phyloP scores from a whole-genome alignment of 2,329 filamentous ascomycete species.

The Diaporthe longicolla region DNA sequence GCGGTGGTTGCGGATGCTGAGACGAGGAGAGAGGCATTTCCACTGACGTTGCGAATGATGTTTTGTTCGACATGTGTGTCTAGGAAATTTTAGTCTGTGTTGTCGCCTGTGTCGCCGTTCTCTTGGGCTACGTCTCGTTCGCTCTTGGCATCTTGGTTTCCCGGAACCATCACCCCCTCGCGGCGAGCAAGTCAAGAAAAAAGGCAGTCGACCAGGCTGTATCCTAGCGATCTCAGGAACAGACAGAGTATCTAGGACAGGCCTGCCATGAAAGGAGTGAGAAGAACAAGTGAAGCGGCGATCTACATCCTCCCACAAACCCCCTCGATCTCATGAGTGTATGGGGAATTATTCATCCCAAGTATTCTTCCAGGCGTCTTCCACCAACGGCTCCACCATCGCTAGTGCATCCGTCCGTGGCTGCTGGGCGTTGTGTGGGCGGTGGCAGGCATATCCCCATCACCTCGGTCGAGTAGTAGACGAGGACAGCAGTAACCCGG shows the following conservation, averaged over 20 bases:
- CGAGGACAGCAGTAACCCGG: not conserved
- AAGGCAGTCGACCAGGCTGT: not conserved
- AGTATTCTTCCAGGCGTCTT: slow-evolving; percentile 6
- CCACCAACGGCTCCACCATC: not conserved
- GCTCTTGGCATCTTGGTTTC: not conserved
- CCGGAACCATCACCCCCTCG: not conserved
- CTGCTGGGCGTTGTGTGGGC: not conserved
- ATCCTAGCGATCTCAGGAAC: not conserved
- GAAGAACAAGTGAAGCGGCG: not conserved
- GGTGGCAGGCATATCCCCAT: slow-evolving; percentile 11
- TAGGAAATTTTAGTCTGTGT: not conserved
- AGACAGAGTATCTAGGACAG: not conserved
- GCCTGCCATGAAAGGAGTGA: not conserved
- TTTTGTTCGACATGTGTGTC: not conserved
- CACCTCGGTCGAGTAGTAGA: slow-evolving; percentile 4
- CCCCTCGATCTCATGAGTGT: not conserved
- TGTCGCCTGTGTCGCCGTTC: too few species aligned
- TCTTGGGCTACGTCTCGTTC: not conserved
- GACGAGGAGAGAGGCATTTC: slow-evolving; percentile 6
- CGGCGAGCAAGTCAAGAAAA: not conserved
- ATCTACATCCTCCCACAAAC: not conserved
- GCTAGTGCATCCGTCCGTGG: not conserved
- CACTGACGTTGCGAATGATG: not conserved
- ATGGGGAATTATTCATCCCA: not conserved
- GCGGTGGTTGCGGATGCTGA: not conserved